A percentile compares a stretch with the other conserved stretches of the same genome.
Evolutionary conservation across 208 protist species (phyloP).

Genomic region (Leishmania tarentolae): DNA sequence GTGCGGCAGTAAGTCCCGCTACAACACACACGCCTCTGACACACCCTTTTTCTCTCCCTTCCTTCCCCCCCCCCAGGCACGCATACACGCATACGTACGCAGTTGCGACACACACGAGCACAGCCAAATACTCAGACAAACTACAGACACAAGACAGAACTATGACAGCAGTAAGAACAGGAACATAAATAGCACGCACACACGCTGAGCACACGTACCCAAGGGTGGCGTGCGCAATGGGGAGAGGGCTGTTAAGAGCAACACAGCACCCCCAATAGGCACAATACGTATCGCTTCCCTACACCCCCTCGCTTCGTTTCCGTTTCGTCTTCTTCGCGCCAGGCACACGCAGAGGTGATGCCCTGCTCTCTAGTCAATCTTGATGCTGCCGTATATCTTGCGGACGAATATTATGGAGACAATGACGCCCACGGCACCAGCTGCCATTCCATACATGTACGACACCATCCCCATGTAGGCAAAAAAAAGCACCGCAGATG

Average conservation of each 20-base stretch:
- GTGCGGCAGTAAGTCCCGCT: neutral
- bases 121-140: no score
- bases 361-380: slow-evolving; percentile 22
- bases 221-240: neutral
- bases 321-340: neutral
- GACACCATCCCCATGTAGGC: slow-evolving; percentile 85
- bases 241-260: neutral
- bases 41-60: no score
- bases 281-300: neutral
- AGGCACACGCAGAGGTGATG: neutral
- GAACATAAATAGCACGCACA: neutral
- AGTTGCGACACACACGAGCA: neutral
- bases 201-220: neutral
- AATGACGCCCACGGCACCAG: slow-evolving; percentile 83
- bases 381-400: slow-evolving; percentile 81
- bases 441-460: slow-evolving; percentile 73
- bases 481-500: slow-evolving; percentile 88
- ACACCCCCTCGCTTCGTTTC: neutral
- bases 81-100: neutral
- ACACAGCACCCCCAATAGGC: neutral
- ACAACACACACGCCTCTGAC: no score
- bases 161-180: neutral
- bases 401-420: slow-evolving; percentile 82
- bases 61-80: no score
- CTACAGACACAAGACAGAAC: neutral